Conservation (phyloP, 2,329 filamentous ascomycete genomes). For the Fusarium kyushuense region DNA sequence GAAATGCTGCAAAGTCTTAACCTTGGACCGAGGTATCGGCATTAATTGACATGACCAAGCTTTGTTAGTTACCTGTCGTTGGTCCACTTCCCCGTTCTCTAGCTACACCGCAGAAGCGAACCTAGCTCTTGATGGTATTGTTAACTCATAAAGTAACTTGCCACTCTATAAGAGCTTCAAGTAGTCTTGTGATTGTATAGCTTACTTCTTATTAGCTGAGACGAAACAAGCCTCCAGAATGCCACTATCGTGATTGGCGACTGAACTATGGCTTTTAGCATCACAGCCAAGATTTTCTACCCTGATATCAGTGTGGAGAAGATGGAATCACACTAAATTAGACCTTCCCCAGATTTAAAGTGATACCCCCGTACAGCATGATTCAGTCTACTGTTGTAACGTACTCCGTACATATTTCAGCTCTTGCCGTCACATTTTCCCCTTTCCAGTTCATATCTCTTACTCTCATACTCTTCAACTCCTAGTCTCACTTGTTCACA, state of each 20-base stretch:
- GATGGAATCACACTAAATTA: conserved; percentile 28
- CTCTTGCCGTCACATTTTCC: conserved; percentile 13
- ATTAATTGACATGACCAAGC: background rate
- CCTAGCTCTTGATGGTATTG: background rate
- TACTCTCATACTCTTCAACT: background rate
- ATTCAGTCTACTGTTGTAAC: background rate
- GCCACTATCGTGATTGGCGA: conserved; percentile 3
- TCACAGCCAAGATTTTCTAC: conserved; percentile 8
- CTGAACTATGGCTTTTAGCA: background rate
- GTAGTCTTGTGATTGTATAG: background rate
- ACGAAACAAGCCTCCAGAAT: background rate
- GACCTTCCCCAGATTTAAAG: conserved; percentile 32
- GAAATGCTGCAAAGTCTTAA: background rate
- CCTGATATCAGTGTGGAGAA: conserved; percentile 27
- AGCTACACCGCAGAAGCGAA: conserved; percentile 2
- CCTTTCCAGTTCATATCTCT: background rate
- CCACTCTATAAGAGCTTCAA: background rate
- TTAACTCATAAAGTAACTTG: background rate
- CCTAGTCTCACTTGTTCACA: background rate
- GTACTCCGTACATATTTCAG: conserved; percentile 23
- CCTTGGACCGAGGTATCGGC: conserved; percentile 1
- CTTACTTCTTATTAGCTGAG: background rate
- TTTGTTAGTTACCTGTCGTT: background rate
- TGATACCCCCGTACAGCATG: conserved; percentile 1
- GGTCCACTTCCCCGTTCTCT: conserved; percentile 4